Evolutionary conservation across 306 rosid species (phyloP), one percentile per base, ranked within the genome.

Genomic region (Sophora flavescens): DNA sequence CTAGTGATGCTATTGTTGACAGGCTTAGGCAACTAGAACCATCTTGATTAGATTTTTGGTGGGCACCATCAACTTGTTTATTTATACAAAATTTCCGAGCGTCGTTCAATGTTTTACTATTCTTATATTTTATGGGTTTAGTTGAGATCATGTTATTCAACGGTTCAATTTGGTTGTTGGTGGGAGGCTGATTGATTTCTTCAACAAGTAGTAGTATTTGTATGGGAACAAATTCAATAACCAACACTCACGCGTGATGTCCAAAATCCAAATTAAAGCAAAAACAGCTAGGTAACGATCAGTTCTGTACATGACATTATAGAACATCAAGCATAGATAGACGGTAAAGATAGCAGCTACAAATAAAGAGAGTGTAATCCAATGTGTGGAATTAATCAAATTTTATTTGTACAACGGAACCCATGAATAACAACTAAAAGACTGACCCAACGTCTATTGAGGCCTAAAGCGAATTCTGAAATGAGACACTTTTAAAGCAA

Each of bases 1-100:
- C 59, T 11, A 42, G 59, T 71, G 32, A 35, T 56, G 70, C 62
- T 68, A 76, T 76, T 60, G 65, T 60, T 74, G 59, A 18, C 9
- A 15, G 41, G 3, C 60, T 60, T 7, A 17, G 68, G 59, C 6
- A 22, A 45, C 15, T 12, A 62, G 62, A 61, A 54, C 13, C 16
- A 22, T 13, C 16, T 39, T 13, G 8, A 57, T 72, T 42, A 39
- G 8, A n/a, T 72, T 42, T 18, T 42, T 42, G 35, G 56, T 26
- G 59, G 68, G 14, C 47, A 74, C 9, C 36, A 47, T 74, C 36
- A 36, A 61, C 32, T 38, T 13, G 26, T 65, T 4, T 41, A 5
- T 42, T 22, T 14, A 7, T 58, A 57, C n/a, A 6, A 26, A 28
- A 69, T 41, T 67, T 80, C 74, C 53, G 57, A 9, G 75, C 42